A percentile compares a stretch with the other conserved stretches of the same genome.
These are phyloP conservation scores for Craspedostauros australis DNA, from an alignment of 108 stramenopile species.

Conservation along the genomic window DNA sequence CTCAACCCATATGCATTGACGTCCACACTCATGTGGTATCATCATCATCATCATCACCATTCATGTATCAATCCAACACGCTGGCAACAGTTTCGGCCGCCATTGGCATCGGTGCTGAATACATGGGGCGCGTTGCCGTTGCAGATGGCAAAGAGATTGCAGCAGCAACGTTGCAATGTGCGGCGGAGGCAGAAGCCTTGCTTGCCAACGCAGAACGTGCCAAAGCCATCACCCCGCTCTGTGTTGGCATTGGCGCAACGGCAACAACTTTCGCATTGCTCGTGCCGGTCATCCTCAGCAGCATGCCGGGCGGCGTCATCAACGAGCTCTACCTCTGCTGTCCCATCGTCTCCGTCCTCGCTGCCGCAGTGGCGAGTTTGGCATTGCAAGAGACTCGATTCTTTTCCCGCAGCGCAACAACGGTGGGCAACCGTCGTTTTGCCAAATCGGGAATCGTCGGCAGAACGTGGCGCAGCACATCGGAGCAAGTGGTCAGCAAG, in stretches of 20 bases:
- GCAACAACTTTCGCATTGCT: constrained; percentile 68
- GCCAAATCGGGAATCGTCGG: constrained; percentile 62
- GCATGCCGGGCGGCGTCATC: constrained; percentile 16
- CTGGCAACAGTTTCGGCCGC: constrained; percentile 50
- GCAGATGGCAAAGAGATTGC: constrained; percentile 89
- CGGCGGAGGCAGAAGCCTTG: constrained; percentile 83
- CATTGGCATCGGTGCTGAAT: constrained; percentile 86
- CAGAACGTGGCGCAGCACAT: constrained; percentile 66
- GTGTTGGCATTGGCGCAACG: constrained; percentile 82
- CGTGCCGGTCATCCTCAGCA: constrained; percentile 61
- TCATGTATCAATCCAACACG: background rate
- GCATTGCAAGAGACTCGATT: constrained; percentile 61
- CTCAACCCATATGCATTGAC: too few species aligned
- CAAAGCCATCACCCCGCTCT: constrained; percentile 85
- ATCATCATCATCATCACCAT: background rate
- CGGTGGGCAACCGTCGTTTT: constrained; percentile 83
- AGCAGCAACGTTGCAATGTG: constrained; percentile 79
- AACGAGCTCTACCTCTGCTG: constrained; percentile 74
- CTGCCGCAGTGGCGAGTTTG: constrained; percentile 65
- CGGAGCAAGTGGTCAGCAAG: constrained; percentile 63
- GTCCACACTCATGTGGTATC: too few species aligned
- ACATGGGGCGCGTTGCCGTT: constrained; percentile 80
- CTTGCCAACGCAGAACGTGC: constrained; percentile 82
- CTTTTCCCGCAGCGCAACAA: constrained; percentile 55
- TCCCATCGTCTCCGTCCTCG: constrained; percentile 60